Evolutionary conservation across 2,329 filamentous ascomycete species (phyloP), one percentile per base, ranked within the genome.

Genomic region (Aspergillus sp.): DNA sequence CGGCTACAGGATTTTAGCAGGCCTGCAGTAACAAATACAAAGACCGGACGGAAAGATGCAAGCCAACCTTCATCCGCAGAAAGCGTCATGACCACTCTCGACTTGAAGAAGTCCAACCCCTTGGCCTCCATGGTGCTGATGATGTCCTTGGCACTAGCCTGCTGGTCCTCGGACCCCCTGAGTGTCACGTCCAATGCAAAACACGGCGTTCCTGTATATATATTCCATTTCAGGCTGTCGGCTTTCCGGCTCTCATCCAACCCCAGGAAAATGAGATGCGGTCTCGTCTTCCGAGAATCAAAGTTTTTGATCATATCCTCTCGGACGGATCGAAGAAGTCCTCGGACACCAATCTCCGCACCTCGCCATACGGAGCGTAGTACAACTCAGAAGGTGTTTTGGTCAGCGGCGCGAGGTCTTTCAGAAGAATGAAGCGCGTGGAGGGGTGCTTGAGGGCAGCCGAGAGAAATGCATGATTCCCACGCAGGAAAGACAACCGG

Each of bases 141-240:
- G 5, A 90, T 71, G 29, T 71, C 71, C 48, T 79, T 78, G 1
- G 82, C 82, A 12, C 57, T 52, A 9, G 55, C 49, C 39, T 78
- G 78, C 2, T 83, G 80, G 48, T 78, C 80, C 33, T 82, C 71
- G 3, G 73, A 73, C 1, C 79, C 83, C 52, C 77, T 80, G 0
- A 88, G 85, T 3, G 90, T 94, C 19, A 95, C 78, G 63, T 97
- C 93, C 8, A 98, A 67, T 1, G 90, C 91, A 63, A 97, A 98
- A 69, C 83, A 94, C 1, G 93, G 90, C 42, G 78, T 76, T 3
- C 91, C 93, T 32, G 74, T 78, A 63, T 94, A 94, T 44, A 75
- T 74, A 42, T 81, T 80, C 59, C 64, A 68, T 3, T 60, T 49
- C 44, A 73, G 51, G 12, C 57, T 61, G 41, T 57, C 59, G 33